phyloP scores from a whole-genome alignment of 108 stramenopile genomes.

The Skeletonema potamos region DNA sequence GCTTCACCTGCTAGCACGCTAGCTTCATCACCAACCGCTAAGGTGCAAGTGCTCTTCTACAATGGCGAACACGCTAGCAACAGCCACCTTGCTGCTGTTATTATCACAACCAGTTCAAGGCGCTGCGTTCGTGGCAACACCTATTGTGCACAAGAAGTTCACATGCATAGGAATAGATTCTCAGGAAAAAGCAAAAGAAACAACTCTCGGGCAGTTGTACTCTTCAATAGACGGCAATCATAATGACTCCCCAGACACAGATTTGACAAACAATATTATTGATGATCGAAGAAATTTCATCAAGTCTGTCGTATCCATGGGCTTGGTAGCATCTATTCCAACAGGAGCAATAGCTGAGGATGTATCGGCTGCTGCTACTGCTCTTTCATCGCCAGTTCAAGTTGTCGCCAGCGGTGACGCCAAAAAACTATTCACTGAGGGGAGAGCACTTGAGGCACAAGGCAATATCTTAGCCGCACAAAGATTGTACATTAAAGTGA shows the following conservation, averaged over 20 bases:
- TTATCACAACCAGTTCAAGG: not conserved
- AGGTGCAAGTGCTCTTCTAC: too few species aligned
- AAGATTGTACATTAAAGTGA: constrained; percentile 73
- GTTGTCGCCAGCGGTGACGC: constrained; percentile 34
- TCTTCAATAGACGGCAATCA: not conserved
- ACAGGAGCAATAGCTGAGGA: constrained; percentile 1
- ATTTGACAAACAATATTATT: not conserved
- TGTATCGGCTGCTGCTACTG: not conserved
- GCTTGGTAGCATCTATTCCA: not conserved
- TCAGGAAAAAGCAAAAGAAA: not conserved
- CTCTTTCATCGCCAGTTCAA: constrained; percentile 6
- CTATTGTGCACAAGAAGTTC: not conserved
- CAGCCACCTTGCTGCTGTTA: not conserved
- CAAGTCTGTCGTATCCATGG: constrained; percentile 3
- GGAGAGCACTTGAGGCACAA: constrained; percentile 74
- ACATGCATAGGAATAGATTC: not conserved
- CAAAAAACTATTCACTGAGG: constrained; percentile 71
- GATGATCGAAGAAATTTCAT: constrained; percentile 1
- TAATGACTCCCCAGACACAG: not conserved
- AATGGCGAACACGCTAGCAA: not conserved
- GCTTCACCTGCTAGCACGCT: too few species aligned
- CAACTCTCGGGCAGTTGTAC: not conserved
- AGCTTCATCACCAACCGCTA: too few species aligned
- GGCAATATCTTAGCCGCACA: constrained; percentile 79
- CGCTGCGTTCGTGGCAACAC: not conserved